Evolutionary conservation across 1,284 basidiomycete species (phyloP).

Genomic region (Tilletia horrida): DNA sequence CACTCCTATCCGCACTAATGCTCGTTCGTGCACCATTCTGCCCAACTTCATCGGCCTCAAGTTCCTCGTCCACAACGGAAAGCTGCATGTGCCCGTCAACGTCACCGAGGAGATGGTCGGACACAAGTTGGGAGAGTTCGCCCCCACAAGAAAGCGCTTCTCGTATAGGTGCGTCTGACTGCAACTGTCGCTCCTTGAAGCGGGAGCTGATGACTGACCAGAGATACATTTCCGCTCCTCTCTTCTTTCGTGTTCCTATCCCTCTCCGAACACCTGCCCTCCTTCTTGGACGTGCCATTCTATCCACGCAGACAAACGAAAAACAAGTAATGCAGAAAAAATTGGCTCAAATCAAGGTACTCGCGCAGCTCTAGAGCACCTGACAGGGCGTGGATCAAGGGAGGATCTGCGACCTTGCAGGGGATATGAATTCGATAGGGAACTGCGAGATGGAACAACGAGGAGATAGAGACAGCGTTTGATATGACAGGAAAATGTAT

Average conservation of each 20-base stretch:
- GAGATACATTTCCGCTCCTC: neutral
- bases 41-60: constrained; percentile 85
- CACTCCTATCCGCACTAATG: constrained; percentile 81
- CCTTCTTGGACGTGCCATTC: too few species aligned
- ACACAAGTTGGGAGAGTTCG: constrained; percentile 93
- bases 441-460: too few species aligned
- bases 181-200: neutral
- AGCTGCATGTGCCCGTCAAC: constrained; percentile 77
- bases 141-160: constrained; percentile 71
- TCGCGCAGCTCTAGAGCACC: too few species aligned
- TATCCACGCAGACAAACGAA: constrained; percentile 8
- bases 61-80: constrained; percentile 92
- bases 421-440: too few species aligned
- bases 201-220: too few species aligned
- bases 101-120: constrained; percentile 98
- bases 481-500: too few species aligned
- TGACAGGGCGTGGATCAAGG: too few species aligned
- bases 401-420: too few species aligned
- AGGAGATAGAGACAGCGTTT: too few species aligned
- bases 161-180: constrained; percentile 53
- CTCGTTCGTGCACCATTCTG: constrained; percentile 84
- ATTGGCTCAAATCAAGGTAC: neutral
- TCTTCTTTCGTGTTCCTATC: neutral
- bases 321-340: constrained; percentile 15
- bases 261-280: neutral